Conservation (phyloP, 1,139 yeast species). For the Diutina pseudorugosa region DNA sequence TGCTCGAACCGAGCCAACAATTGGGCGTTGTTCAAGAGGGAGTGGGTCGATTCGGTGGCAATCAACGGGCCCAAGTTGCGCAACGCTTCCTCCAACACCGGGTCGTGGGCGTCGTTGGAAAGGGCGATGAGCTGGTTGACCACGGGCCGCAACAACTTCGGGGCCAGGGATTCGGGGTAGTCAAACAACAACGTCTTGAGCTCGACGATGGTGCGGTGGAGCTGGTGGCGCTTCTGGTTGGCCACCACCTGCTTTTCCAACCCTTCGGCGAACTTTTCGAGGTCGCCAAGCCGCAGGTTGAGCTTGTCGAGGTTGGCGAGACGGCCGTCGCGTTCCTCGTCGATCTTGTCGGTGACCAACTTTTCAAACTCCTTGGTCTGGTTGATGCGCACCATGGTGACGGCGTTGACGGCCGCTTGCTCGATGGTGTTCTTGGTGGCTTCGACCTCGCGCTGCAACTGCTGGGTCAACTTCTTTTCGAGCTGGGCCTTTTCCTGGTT, state of each 20-base stretch:
- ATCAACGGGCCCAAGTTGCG: slow-evolving; percentile 28
- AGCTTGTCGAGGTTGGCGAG: slow-evolving; percentile 57
- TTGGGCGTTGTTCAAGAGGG: slow-evolving; percentile 55
- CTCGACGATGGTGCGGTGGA: slow-evolving; percentile 44
- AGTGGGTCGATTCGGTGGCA: slow-evolving; percentile 40
- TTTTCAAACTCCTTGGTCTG: slow-evolving; percentile 63
- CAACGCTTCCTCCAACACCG: slow-evolving; percentile 25
- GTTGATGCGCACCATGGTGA: slow-evolving; percentile 57
- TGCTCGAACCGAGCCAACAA: slow-evolving; percentile 61
- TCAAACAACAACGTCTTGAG: slow-evolving; percentile 35
- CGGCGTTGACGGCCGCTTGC: slow-evolving; percentile 68
- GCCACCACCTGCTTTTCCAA: slow-evolving; percentile 45
- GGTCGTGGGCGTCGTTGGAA: slow-evolving; percentile 24
- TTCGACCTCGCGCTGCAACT: slow-evolving; percentile 54
- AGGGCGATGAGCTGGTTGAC: slow-evolving; percentile 20
- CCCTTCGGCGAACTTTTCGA: slow-evolving; percentile 47
- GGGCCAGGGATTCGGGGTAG: slow-evolving; percentile 12
- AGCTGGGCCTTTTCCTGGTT: slow-evolving; percentile 47
- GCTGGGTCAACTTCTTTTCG: slow-evolving; percentile 48
- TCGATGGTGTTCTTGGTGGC: slow-evolving; percentile 59
- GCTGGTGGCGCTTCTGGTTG: slow-evolving; percentile 42
- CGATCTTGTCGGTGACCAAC: slow-evolving; percentile 52
- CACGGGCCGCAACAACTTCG: slow-evolving; percentile 28
- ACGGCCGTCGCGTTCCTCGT: slow-evolving; percentile 73
- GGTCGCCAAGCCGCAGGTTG: slow-evolving; percentile 39